These are phyloP conservation scores for Paramecium bursaria DNA, from an alignment of 73 alveolate genomes.

Conservation along the genomic window DNA sequence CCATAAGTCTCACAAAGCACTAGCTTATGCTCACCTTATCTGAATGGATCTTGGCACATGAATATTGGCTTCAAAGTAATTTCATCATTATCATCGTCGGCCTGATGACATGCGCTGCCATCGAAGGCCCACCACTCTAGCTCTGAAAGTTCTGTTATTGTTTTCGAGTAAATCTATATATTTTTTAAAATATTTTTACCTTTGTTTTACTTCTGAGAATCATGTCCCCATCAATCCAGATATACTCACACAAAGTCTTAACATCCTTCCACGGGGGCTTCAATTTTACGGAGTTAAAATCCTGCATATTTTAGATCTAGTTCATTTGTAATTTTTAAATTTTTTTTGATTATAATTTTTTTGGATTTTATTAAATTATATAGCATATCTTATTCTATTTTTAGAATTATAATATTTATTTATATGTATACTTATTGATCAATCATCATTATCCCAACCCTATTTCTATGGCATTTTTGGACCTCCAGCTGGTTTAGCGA, in stretches of 20 bases:
- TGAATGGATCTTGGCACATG: constrained; percentile 88
- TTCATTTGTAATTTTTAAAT: no score
- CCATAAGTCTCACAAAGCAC: constrained; percentile 86
- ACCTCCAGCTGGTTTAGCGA: constrained; percentile 91
- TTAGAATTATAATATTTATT: no score
- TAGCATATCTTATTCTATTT: no score
- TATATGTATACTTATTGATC: constrained; percentile 18
- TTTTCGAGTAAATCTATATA: constrained; percentile 20
- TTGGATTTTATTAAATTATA: no score
- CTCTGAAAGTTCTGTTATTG: constrained; percentile 62
- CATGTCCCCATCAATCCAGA: constrained; percentile 85
- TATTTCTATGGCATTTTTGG: constrained; percentile 73
- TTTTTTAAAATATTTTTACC: constrained; percentile 9
- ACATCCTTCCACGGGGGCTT: no score
- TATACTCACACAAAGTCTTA: constrained; percentile 79
- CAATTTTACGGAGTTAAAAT: no score
- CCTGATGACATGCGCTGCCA: constrained; percentile 89
- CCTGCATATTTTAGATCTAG: no score
- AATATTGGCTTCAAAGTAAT: constrained; percentile 86
- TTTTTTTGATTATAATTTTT: no score
- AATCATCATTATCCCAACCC: constrained; percentile 69
- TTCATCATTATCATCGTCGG: constrained; percentile 88
- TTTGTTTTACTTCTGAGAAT: constrained; percentile 75
- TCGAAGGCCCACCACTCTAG: constrained; percentile 92
- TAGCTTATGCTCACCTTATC: constrained; percentile 77